Evolutionary conservation across 2,329 filamentous ascomycete species (phyloP), one percentile per base, ranked within the genome.

Genomic region (Podosphaera leucotricha): DNA sequence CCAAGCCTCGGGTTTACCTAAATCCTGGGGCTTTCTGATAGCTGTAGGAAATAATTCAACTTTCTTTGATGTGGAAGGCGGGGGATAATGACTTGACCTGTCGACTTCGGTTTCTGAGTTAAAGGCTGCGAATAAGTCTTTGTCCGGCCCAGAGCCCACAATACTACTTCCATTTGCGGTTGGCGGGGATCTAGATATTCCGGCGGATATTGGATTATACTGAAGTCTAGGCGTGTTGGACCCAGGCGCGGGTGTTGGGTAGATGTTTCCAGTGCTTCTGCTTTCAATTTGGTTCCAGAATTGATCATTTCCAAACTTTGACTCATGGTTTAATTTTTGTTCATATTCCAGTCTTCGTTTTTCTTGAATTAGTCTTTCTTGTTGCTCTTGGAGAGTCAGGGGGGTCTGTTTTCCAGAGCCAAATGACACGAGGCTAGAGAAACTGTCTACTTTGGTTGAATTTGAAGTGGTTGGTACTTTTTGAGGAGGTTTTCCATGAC

Each of bases 361-460:
- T 60, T 78, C 73, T 3, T 66, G 70, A 50, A 75, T 69, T 33
- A 79, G 60, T 47, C 71, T 72, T 49, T 74, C 71, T 60, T 83
- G 81, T 54, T 84, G 77, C 60, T 92, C 82, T 50, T 80, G 72
- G 51, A 93, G 62, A 48, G 74, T 79, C 15, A 94, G 65, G 50
- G 80, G 90, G 59, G 75, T 78, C 24, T 69, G 71, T 44, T 60
- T 60, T 38, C 63, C 61, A 24, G 69, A 61, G 41, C 71, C 71
- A 54, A 79, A 75, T 51, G 69, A 75, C 48, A 85, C 66, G 43
- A 90, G 65, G 54, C 76, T 80, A 55, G 81, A 80, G 62, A 90
- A 90, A 64, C 78, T 84, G 57, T 90, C 82, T 46, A 63, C 51
- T 11, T 66, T 61, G 2, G 60, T 53, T 56, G 60, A 49, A 49